These are phyloP conservation scores for Penicillium ucsense DNA, from an alignment of 495 filamentous ascomycete genomes.

Conservation along the genomic window DNA sequence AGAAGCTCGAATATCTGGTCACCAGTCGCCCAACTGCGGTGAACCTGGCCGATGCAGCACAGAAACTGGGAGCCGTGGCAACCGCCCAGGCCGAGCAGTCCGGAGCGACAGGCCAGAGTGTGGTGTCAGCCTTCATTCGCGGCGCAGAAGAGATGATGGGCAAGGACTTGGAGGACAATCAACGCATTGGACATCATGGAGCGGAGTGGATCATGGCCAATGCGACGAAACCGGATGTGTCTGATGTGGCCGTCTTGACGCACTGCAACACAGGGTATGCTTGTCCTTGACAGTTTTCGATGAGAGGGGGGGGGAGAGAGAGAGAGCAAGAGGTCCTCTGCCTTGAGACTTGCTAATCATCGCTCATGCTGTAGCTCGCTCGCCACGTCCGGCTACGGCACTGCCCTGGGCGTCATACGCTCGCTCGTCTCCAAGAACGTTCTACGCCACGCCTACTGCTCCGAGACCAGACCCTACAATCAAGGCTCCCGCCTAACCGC, in stretches of 20 bases:
- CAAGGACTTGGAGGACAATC: conserved; percentile 81
- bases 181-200: conserved; percentile 70
- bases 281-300: no score
- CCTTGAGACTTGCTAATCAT: conserved; percentile 2
- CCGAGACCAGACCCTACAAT: conserved; percentile 95
- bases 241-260: conserved; percentile 66
- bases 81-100: conserved; percentile 21
- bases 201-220: conserved; percentile 68
- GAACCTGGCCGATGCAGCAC: conserved; percentile 82
- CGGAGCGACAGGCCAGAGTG: conserved; percentile 30
- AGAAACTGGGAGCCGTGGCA: conserved; percentile 58
- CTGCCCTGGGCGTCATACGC: conserved; percentile 87
- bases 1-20: conserved; percentile 72
- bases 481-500: conserved; percentile 92
- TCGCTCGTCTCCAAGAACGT: conserved; percentile 55
- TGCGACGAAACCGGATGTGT: conserved; percentile 18
- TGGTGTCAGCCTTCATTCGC: conserved; percentile 57
- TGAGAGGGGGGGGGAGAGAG: no score
- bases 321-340: neutral
- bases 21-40: conserved; percentile 88
- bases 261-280: conserved; percentile 91
- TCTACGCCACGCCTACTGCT: conserved; percentile 80
- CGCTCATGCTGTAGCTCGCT: conserved; percentile 50
- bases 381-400: conserved; percentile 93
- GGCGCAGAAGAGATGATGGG: conserved; percentile 79